Evolutionary conservation across 306 rosid genomes (phyloP), one percentile per base, ranked within the genome.

Genomic region (Boehmeria nivea): DNA sequence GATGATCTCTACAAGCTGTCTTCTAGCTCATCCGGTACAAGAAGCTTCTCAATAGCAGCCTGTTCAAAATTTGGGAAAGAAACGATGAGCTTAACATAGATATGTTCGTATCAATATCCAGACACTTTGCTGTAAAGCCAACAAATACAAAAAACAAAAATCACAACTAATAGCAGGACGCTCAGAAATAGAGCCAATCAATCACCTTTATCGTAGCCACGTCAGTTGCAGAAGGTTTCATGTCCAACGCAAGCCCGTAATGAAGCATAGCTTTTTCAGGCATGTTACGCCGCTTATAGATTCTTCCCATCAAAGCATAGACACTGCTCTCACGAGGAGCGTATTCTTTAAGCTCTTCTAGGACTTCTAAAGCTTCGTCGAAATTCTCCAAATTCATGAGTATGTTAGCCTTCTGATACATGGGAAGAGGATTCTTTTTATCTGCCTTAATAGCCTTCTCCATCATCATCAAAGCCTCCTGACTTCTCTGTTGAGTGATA

Each of bases 41-140:
- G 94, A 78, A 93, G 77, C 81, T 88, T 93, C 85, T 93, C 99
- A 12, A 93, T 93, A 60, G 89, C 95, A 60, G 99, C 94, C 99
- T 93, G 80, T 61, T 50, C 54, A n/a, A 60, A 60, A 39, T 51
- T 6, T 40, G 1, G 45, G 45, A 40, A 33, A 33, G 3, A 40
- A 40, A n/a, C 45, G 45, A 40, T 3, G n/a, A 40, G 8, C 36
- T 4, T 31, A 31, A 31, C n/a, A n/a, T n/a, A 31, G 9, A 31
- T 31, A 31, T 31, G 36, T n/a, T n/a, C n/a, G n/a, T n/a, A n/a
- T n/a, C n/a, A n/a, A n/a, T n/a, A n/a, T n/a, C n/a, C n/a, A n/a
- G n/a, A n/a, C n/a, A n/a, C n/a, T n/a, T n/a, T n/a, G n/a, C n/a
- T n/a, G n/a, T n/a, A n/a, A n/a, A n/a, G n/a, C n/a, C n/a, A n/a